A percentile compares a stretch with the other conserved stretches of the same genome.
Evolutionary conservation across 1,139 yeast genomes (phyloP).

Genomic region (Saccharomyces hybrid): DNA sequence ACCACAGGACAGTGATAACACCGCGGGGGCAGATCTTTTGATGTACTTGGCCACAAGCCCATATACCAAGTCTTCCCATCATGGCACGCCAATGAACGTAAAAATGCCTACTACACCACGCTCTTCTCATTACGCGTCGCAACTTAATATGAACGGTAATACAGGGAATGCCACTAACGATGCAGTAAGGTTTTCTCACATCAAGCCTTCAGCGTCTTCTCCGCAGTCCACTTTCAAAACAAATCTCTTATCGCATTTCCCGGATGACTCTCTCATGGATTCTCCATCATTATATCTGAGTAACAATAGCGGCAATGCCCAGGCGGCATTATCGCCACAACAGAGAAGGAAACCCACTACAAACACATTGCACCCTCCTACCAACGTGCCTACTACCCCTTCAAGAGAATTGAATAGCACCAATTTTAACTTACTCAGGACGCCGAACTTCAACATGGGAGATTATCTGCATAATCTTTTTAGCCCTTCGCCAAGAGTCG

Average conservation of each 20-base stretch:
- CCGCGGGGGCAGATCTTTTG: constrained; percentile 30
- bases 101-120: constrained; percentile 23
- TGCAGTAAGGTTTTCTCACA: constrained; percentile 25
- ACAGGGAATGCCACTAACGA: constrained; percentile 11
- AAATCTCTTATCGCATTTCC: constrained; percentile 15
- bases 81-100: background rate
- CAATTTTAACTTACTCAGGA: constrained; percentile 17
- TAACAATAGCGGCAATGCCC: constrained; percentile 4
- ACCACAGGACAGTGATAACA: constrained; percentile 3
- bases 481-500: constrained; percentile 31
- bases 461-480: constrained; percentile 31
- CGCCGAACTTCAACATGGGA: constrained; percentile 32
- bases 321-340: constrained; percentile 15
- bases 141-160: constrained; percentile 4
- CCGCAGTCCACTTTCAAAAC: constrained; percentile 29
- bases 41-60: constrained; percentile 33
- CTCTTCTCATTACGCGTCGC: constrained; percentile 12
- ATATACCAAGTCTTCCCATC: constrained; percentile 16
- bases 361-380: background rate
- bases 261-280: constrained; percentile 20
- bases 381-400: constrained; percentile 24
- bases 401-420: constrained; percentile 20
- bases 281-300: constrained; percentile 26
- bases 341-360: constrained; percentile 13
- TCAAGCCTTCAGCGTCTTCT: constrained; percentile 27